Percentiles rank a stretch among this genome's conserved stretches.
Conservation (phyloP, 2,329 filamentous ascomycete species). For the Akanthomyces dipterigenus region DNA sequence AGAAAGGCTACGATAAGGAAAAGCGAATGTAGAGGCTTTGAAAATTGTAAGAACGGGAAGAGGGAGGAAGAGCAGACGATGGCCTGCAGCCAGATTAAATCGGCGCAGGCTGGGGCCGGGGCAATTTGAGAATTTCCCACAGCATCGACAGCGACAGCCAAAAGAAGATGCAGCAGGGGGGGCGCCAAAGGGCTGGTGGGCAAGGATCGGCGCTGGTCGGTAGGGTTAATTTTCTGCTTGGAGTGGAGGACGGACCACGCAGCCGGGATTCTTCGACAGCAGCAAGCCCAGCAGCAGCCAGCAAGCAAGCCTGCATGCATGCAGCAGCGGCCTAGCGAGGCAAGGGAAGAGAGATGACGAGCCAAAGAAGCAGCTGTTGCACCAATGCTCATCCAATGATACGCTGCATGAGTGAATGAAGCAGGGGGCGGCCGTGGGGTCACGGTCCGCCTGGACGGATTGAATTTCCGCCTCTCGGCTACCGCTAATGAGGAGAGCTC, state of each 20-base stretch:
- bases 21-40: neutral
- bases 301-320: neutral
- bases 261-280: conserved; percentile 8
- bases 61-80: conserved; percentile 1
- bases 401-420: neutral
- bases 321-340: neutral
- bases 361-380: neutral
- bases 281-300: neutral
- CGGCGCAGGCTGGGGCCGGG: neutral
- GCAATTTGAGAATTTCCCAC: conserved; percentile 3
- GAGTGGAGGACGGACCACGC: conserved; percentile 4
- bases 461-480: neutral
- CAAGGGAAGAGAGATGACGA: neutral
- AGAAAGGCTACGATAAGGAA: neutral
- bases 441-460: neutral
- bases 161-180: conserved; percentile 1
- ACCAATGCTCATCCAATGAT: neutral
- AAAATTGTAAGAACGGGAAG: neutral
- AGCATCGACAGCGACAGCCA: neutral
- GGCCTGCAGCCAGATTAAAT: neutral
- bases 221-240: neutral
- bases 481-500: neutral
- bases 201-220: conserved; percentile 5
- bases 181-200: neutral
- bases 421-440: neutral